These are phyloP conservation scores for Brassica nigra DNA, from an alignment of 345 rosid species.

Conservation along the genomic window DNA sequence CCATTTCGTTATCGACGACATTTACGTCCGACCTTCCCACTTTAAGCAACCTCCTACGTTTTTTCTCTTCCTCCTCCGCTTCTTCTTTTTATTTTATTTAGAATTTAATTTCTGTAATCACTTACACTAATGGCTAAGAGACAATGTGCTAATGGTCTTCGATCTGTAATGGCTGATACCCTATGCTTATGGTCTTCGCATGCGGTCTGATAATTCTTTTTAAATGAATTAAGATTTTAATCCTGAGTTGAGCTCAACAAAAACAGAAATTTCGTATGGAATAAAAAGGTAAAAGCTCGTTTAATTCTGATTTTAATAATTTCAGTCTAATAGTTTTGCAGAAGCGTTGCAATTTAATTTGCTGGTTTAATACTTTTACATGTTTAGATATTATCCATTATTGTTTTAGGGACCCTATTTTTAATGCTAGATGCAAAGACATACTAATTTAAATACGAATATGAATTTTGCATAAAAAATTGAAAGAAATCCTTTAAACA, in stretches of 20 bases:
- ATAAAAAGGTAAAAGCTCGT: too few species aligned
- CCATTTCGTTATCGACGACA: conserved; percentile 35
- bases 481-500: not conserved
- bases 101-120: not conserved
- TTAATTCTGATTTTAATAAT: too few species aligned
- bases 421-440: not conserved
- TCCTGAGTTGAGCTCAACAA: too few species aligned
- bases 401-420: not conserved
- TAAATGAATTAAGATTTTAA: not conserved
- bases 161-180: not conserved
- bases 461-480: not conserved
- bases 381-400: not conserved
- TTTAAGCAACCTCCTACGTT: conserved; percentile 45
- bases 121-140: conserved; percentile 1
- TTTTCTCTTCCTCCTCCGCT: not conserved
- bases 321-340: not conserved
- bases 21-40: conserved; percentile 35
- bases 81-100: not conserved
- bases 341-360: not conserved
- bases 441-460: not conserved
- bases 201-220: not conserved
- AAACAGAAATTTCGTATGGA: too few species aligned
- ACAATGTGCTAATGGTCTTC: not conserved
- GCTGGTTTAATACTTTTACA: not conserved
- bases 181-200: not conserved